These are phyloP conservation scores for Astrothelium macrocarpum DNA, from an alignment of 495 filamentous ascomycete species.

Conservation along the genomic window DNA sequence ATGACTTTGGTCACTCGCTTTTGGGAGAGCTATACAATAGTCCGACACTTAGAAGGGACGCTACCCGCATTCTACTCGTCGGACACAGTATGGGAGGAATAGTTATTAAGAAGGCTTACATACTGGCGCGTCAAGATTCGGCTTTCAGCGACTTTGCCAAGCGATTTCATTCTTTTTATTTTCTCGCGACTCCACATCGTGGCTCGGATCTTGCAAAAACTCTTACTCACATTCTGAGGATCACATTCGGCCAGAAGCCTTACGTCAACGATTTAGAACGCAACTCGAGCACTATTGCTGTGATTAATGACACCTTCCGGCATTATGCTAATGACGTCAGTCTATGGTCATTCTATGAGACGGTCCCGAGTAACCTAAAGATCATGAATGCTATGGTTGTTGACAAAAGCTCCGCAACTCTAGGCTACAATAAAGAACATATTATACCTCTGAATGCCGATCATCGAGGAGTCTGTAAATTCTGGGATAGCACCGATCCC, in stretches of 20 bases:
- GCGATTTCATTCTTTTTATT: slow-evolving; percentile 39
- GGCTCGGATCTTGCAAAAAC: slow-evolving; percentile 39
- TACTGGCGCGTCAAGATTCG: slow-evolving; percentile 22
- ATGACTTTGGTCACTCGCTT: slow-evolving; percentile 12
- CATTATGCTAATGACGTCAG: slow-evolving; percentile 5
- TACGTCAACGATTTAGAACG: slow-evolving; percentile 9
- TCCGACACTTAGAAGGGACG: not conserved
- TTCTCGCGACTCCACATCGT: slow-evolving; percentile 44
- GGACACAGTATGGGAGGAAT: slow-evolving; percentile 25
- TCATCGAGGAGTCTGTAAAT: slow-evolving; percentile 9
- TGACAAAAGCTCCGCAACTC: slow-evolving; percentile 10
- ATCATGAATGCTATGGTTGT: slow-evolving; percentile 8
- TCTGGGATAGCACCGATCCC: not conserved
- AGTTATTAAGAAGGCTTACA: slow-evolving; percentile 40
- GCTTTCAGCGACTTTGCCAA: slow-evolving; percentile 22
- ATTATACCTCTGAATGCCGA: slow-evolving; percentile 7
- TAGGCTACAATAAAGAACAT: slow-evolving; percentile 10
- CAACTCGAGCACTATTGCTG: not conserved
- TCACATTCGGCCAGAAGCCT: not conserved
- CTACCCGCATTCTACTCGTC: slow-evolving; percentile 11
- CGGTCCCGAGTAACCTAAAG: not conserved
- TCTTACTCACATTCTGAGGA: slow-evolving; percentile 32
- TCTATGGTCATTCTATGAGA: slow-evolving; percentile 11
- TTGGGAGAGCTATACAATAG: slow-evolving; percentile 7
- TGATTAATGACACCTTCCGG: slow-evolving; percentile 13